Evolutionary conservation across 805 yeast species (phyloP).

Genomic region (Aciculoconidium aculeatum): DNA sequence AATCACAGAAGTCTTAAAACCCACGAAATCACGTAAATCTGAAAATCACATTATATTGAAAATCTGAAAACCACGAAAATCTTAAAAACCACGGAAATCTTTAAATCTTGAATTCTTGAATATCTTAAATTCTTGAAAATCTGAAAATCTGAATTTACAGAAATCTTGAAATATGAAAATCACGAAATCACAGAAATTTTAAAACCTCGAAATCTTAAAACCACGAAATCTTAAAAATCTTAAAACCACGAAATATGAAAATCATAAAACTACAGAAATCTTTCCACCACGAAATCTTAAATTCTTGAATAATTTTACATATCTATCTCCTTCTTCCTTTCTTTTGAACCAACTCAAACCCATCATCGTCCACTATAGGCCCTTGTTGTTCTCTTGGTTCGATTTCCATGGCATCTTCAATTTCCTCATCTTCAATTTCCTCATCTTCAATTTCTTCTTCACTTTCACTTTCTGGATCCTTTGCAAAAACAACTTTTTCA

Average conservation of each 20-base stretch:
- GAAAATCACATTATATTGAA: too few species aligned
- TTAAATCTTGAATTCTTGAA: too few species aligned
- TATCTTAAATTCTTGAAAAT: slow-evolving; percentile 2
- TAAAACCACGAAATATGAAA: background rate
- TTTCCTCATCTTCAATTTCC: slow-evolving; percentile 41
- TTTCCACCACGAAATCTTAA: background rate
- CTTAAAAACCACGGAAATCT: too few species aligned
- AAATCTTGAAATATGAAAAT: background rate
- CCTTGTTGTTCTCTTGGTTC: slow-evolving; percentile 24
- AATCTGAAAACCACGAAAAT: too few species aligned
- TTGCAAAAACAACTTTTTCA: slow-evolving; percentile 40
- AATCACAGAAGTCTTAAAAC: too few species aligned
- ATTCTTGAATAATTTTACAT: background rate
- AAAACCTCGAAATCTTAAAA: background rate
- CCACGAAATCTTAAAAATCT: background rate
- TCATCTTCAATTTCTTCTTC: slow-evolving; percentile 41
- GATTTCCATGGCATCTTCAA: slow-evolving; percentile 28
- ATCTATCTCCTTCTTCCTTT: slow-evolving; percentile 44
- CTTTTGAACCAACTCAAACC: slow-evolving; percentile 81
- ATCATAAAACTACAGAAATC: background rate
- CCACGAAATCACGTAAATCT: too few species aligned
- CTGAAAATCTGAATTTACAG: background rate
- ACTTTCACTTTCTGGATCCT: slow-evolving; percentile 62
- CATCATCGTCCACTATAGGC: slow-evolving; percentile 88
- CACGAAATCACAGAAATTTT: background rate